These are phyloP conservation scores for Talaromyces amestolkiae DNA, from an alignment of 2,329 filamentous ascomycete genomes.

Conservation along the genomic window DNA sequence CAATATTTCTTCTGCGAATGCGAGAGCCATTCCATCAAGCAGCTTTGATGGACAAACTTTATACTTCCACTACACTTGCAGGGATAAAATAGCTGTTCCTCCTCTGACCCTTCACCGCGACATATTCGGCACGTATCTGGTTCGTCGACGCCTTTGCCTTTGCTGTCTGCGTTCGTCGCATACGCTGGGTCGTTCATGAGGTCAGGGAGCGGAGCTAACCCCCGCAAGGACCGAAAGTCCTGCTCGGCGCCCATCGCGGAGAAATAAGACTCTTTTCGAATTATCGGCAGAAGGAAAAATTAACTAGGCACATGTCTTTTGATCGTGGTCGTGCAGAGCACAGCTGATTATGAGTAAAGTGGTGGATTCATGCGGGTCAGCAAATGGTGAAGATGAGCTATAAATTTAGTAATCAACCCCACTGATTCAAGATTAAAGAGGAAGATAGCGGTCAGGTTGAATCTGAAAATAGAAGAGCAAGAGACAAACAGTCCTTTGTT, in stretches of 20 bases:
- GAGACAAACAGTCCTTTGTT: not conserved
- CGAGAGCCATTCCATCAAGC: conserved; percentile 96
- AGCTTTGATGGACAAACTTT: conserved; percentile 97
- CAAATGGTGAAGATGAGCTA: not conserved
- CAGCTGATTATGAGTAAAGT: conserved; percentile 9
- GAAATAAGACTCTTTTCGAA: not conserved
- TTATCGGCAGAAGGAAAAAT: not conserved
- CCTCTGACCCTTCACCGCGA: conserved; percentile 75
- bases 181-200: conserved; percentile 59
- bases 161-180: conserved; percentile 41
- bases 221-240: conserved; percentile 25
- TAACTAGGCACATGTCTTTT: conserved; percentile 6
- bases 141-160: conserved; percentile 48
- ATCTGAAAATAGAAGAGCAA: not conserved
- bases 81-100: conserved; percentile 90
- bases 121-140: conserved; percentile 95
- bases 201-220: conserved; percentile 41
- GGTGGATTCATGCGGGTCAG: conserved; percentile 8
- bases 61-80: conserved; percentile 99
- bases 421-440: not conserved
- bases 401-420: not conserved
- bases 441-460: not conserved
- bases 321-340: conserved; percentile 18
- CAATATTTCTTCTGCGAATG: conserved; percentile 99
- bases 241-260: conserved; percentile 31